Base-by-base conservation (phyloP, 495 filamentous ascomycete species). In the Glutinoglossum americanum region DNA sequence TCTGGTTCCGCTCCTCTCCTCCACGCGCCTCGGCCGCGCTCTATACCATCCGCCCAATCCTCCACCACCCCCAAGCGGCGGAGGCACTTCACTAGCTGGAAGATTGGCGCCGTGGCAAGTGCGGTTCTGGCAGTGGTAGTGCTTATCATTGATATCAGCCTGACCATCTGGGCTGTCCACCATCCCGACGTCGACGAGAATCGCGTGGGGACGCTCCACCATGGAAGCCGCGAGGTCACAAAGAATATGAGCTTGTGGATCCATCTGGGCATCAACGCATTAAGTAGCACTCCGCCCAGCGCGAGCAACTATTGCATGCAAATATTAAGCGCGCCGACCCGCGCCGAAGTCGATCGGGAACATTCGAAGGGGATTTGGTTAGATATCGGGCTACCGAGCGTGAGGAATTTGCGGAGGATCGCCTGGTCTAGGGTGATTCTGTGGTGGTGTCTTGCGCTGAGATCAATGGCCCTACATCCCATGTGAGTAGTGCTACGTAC, bases 221-320 rank as follows among this genome's bases (percentile, higher is more conserved):
- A 45, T 3, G 41, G 41, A 21, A 23, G 41, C 9, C 10, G 17
- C n/a, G 3, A 45, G 3, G 37, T 39, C 6, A 57, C 61, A 21
- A 62, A 62, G 28, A 44, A 39, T 3, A 55, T 64, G 7, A 64
- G 59, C 21, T 48, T 66, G 11, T 67, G 64, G 60, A 32, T 69
- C 10, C 70, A 73, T 57, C 48, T 72, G 19, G 56, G n/a, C 0
- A 69, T 74, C 55, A 72, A 72, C 54, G 39, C 68, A 8, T 57
- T 73, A 0, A 65, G 66, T 37, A 75, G 70, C 1, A 57, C 63
- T 0, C 61, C 74, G 28, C 66, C 74, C 1, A 61, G 64, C 0
- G 69, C 71, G 0, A 71, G 69, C 47, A 76, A 74, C 57, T 72
- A 73, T 51, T 65, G 65, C 27, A 73, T 72, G 71, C 71, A 73